phyloP scores from a whole-genome alignment of 2,329 filamentous ascomycete genomes.

The Sclerotinia subarctica region DNA sequence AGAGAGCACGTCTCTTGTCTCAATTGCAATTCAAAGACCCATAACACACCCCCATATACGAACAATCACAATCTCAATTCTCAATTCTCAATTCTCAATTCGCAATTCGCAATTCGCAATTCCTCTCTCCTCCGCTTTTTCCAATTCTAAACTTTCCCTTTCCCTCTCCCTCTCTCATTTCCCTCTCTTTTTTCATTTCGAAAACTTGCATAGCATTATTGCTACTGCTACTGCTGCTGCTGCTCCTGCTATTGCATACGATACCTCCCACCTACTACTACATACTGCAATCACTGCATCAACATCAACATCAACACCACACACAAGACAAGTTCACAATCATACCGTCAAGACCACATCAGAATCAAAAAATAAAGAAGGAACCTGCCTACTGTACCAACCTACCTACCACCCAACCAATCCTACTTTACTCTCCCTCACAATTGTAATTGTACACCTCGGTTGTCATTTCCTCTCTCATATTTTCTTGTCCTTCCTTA shows the following conservation, averaged over 20 bases:
- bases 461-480: not conserved
- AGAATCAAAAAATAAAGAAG: not conserved
- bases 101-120: not conserved
- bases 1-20: slow-evolving; percentile 19
- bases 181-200: not conserved
- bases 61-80: not conserved
- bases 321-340: no score
- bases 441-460: slow-evolving; percentile 8
- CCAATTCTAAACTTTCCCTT: not conserved
- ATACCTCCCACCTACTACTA: not conserved
- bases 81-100: not conserved
- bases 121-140: not conserved
- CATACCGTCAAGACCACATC: not conserved
- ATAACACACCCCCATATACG: not conserved
- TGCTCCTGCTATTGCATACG: no score
- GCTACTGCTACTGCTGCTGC: no score
- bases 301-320: not conserved
- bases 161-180: not conserved
- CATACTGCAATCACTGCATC: slow-evolving; percentile 11
- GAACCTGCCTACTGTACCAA: not conserved
- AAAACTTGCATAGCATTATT: slow-evolving; percentile 14
- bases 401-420: not conserved
- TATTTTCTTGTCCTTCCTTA: slow-evolving; percentile 1
- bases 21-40: slow-evolving; percentile 12
- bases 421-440: not conserved